Percentiles rank a stretch among this genome's conserved stretches.
phyloP scores from a whole-genome alignment of 495 filamentous ascomycete species.

The Lepraria neglecta region DNA sequence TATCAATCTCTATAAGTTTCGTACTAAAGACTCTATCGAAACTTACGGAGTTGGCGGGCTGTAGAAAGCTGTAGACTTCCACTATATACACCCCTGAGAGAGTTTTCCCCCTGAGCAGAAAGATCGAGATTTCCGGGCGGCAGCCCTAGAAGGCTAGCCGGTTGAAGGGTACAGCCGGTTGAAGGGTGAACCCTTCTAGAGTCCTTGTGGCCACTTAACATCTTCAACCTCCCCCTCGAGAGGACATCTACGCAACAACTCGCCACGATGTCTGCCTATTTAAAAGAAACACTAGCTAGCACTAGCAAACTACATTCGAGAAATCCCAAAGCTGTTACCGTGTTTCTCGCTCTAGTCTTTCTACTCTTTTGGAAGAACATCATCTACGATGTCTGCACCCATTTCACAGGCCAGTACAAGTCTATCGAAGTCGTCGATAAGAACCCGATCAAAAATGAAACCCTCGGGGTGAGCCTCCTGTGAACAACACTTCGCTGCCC shows the following conservation, averaged over 20 bases:
- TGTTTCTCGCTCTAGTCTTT: slow-evolving; percentile 15
- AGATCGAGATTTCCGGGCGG: too few species aligned
- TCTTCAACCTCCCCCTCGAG: too few species aligned
- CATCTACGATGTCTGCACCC: slow-evolving; percentile 13
- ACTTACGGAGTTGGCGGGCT: too few species aligned
- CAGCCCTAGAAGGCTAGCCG: too few species aligned
- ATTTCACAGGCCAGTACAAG: slow-evolving; percentile 2
- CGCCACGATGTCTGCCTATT: slow-evolving; percentile 11
- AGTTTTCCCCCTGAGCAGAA: too few species aligned
- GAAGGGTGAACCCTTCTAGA: too few species aligned
- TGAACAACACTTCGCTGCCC: background rate
- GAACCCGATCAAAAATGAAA: slow-evolving; percentile 22
- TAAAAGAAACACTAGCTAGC: slow-evolving; percentile 9
- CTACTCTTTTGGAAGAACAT: slow-evolving; percentile 23
- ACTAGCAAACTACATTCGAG: slow-evolving; percentile 11
- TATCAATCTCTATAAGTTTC: too few species aligned
- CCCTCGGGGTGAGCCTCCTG: slow-evolving; percentile 20
- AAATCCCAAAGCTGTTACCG: slow-evolving; percentile 11
- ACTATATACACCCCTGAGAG: too few species aligned
- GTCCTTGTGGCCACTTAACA: too few species aligned
- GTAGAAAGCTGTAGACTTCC: too few species aligned
- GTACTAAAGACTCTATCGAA: too few species aligned
- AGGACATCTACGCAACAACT: background rate
- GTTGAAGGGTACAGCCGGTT: too few species aligned
- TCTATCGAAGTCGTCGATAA: background rate